Conservation (phyloP, 2,329 filamentous ascomycete genomes). For the Lachnellula occidentalis region DNA sequence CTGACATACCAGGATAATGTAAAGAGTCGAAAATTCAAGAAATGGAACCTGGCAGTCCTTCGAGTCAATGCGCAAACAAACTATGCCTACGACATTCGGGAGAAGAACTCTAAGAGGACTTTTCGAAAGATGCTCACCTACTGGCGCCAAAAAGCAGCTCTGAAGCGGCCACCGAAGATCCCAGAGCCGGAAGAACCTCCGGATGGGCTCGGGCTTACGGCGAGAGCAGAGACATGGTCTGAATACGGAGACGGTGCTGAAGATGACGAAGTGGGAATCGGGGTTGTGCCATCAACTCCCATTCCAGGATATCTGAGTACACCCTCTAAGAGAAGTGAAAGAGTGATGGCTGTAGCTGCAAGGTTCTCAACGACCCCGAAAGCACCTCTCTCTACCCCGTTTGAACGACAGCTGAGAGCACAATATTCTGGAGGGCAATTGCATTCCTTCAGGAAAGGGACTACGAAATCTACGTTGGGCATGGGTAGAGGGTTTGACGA, state of each 20-base stretch:
- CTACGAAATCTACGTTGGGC: constrained; percentile 18
- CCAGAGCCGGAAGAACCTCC: constrained; percentile 4
- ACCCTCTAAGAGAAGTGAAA: constrained; percentile 39
- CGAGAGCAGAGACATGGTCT: constrained; percentile 26
- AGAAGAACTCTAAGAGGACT: constrained; percentile 29
- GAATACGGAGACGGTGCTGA: constrained; percentile 27
- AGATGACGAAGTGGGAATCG: constrained; percentile 22
- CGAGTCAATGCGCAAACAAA: constrained; percentile 24
- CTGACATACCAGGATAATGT: constrained; percentile 26
- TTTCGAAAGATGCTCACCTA: constrained; percentile 31
- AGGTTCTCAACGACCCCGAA: constrained; percentile 39
- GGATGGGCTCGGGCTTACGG: constrained; percentile 13
- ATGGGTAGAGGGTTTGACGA: constrained; percentile 25
- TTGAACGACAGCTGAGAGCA: constrained; percentile 34
- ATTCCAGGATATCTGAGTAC: constrained; percentile 20
- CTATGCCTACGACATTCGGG: constrained; percentile 26
- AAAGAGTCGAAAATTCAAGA: constrained; percentile 24
- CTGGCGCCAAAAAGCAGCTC: constrained; percentile 27
- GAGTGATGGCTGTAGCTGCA: constrained; percentile 35
- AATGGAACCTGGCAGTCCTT: constrained; percentile 28
- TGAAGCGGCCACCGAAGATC: constrained; percentile 16
- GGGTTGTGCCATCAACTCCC: constrained; percentile 16
- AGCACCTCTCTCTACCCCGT: constrained; percentile 39
- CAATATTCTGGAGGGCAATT: constrained; percentile 24
- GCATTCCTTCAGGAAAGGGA: constrained; percentile 13